These are phyloP conservation scores for Sugiyamaella pinicola DNA, from an alignment of 1,139 yeast species.

Conservation along the genomic window DNA sequence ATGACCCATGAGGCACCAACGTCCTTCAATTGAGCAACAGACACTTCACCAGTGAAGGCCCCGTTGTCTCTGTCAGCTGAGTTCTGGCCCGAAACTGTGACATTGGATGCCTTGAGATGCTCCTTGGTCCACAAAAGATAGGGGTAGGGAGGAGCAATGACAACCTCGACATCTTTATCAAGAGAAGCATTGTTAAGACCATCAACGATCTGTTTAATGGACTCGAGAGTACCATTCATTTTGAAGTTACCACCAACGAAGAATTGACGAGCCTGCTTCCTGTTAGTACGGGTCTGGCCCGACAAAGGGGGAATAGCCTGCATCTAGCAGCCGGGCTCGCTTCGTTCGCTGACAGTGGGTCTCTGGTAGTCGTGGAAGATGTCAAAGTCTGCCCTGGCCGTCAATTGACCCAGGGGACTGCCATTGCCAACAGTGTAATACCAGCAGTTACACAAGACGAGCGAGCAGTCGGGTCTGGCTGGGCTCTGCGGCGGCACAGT, in stretches of 20 bases:
- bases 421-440: too few species aligned
- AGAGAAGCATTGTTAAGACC: slow-evolving; percentile 77
- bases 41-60: slow-evolving; percentile 97
- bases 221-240: slow-evolving; percentile 92
- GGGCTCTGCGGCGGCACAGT: too few species aligned
- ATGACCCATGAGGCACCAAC: slow-evolving; percentile 93
- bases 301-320: too few species aligned
- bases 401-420: too few species aligned
- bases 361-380: too few species aligned
- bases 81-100: slow-evolving; percentile 88
- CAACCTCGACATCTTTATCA: slow-evolving; percentile 81
- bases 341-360: too few species aligned
- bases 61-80: slow-evolving; percentile 85
- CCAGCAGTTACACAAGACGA: too few species aligned
- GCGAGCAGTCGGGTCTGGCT: too few species aligned
- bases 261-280: slow-evolving; percentile 91
- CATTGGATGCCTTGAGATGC: slow-evolving; percentile 67
- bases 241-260: slow-evolving; percentile 97
- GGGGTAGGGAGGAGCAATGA: slow-evolving; percentile 94
- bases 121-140: slow-evolving; percentile 79
- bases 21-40: slow-evolving; percentile 86
- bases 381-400: too few species aligned
- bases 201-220: slow-evolving; percentile 80
- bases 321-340: too few species aligned
- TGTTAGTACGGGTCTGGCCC: too few species aligned